Conservation (phyloP, 2,329 filamentous ascomycete species). For the Fusarium paranaense region DNA sequence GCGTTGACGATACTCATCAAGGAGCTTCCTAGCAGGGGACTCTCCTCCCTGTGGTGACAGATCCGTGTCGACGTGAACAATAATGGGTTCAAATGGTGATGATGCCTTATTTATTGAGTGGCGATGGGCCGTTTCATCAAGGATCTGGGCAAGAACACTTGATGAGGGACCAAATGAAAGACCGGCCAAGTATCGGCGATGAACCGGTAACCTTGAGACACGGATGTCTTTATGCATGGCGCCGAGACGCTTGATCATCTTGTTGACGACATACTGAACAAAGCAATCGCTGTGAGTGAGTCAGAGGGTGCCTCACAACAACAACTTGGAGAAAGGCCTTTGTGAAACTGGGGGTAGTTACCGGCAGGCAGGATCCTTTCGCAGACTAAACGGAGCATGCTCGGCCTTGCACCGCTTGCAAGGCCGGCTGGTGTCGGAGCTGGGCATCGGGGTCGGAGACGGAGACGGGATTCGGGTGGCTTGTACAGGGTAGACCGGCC, state of each 20-base stretch:
- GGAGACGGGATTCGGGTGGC: conserved; percentile 8
- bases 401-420: conserved; percentile 50
- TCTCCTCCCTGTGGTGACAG: conserved; percentile 42
- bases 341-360: conserved; percentile 26
- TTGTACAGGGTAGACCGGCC: conserved; percentile 38
- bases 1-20: conserved; percentile 64
- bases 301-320: background rate
- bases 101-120: conserved; percentile 74
- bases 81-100: conserved; percentile 74
- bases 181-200: conserved; percentile 74
- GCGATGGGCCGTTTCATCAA: conserved; percentile 75
- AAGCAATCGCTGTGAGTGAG: conserved; percentile 71
- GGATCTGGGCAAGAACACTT: conserved; percentile 78
- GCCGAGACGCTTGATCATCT: conserved; percentile 79
- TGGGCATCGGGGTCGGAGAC: conserved; percentile 28
- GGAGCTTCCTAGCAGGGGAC: conserved; percentile 56
- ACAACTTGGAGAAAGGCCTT: background rate
- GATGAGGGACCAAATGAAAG: conserved; percentile 89
- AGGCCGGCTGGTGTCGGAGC: conserved; percentile 36
- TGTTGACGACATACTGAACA: conserved; percentile 79
- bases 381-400: conserved; percentile 45
- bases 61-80: conserved; percentile 66
- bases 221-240: conserved; percentile 62
- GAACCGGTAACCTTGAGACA: conserved; percentile 47
- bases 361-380: conserved; percentile 50